These are phyloP conservation scores for Letharia lupina DNA, from an alignment of 495 filamentous ascomycete genomes.

Conservation along the genomic window DNA sequence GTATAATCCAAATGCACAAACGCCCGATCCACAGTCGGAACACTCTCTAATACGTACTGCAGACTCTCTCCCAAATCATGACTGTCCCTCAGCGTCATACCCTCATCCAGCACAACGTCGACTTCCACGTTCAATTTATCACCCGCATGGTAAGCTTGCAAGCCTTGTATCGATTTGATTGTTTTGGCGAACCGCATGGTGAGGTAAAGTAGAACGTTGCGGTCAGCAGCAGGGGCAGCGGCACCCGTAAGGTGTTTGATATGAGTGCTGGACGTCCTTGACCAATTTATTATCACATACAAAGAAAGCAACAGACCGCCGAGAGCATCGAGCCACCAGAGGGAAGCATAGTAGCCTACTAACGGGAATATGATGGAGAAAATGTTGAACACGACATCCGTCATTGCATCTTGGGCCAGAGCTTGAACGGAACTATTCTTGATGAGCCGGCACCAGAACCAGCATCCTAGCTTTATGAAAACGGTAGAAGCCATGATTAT, in stretches of 20 bases:
- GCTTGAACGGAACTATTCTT: conserved; percentile 86
- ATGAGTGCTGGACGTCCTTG: conserved; percentile 61
- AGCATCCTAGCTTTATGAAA: conserved; percentile 71
- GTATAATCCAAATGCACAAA: conserved; percentile 81
- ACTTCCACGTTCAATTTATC: conserved; percentile 86
- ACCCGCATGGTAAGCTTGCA: conserved; percentile 82
- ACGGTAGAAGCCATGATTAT: conserved; percentile 72
- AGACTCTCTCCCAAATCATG: conserved; percentile 85
- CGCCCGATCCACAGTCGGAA: conserved; percentile 62
- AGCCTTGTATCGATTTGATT: conserved; percentile 77
- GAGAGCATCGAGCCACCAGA: conserved; percentile 82
- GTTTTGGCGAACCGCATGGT: conserved; percentile 91
- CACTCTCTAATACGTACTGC: conserved; percentile 84
- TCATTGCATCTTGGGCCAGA: conserved; percentile 59
- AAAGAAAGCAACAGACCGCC: conserved; percentile 74
- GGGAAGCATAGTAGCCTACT: conserved; percentile 63
- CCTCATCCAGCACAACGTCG: conserved; percentile 73
- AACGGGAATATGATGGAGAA: conserved; percentile 78
- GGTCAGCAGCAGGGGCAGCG: conserved; percentile 68
- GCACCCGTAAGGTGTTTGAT: conserved; percentile 78
- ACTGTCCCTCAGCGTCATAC: conserved; percentile 68
- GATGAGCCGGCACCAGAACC: conserved; percentile 84
- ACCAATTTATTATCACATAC: conserved; percentile 84
- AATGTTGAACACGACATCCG: conserved; percentile 80
- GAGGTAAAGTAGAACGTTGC: conserved; percentile 80